phyloP scores from a whole-genome alignment of 2,329 filamentous ascomycete species.

The Hymenoscyphus fructigenus region DNA sequence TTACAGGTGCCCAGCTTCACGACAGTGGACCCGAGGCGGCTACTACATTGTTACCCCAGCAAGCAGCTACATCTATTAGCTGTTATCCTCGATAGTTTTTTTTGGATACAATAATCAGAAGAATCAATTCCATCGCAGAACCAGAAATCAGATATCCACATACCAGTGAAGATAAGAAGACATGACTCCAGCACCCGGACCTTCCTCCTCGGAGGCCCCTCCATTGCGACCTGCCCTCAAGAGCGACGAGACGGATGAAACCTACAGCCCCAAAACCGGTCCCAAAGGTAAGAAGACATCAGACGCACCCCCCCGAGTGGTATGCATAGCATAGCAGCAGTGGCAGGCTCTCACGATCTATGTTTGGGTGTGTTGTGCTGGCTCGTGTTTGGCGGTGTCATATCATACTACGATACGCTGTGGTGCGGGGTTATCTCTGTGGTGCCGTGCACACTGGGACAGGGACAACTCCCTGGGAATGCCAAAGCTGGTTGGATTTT shows the following conservation, averaged over 20 bases:
- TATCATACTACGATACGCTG: background rate
- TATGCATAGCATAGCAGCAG: background rate
- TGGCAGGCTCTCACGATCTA: background rate
- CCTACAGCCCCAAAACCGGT: constrained; percentile 27
- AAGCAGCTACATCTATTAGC: constrained; percentile 2
- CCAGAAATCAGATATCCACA: background rate
- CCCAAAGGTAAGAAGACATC: constrained; percentile 29
- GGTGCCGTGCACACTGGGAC: background rate
- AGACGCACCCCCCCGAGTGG: background rate
- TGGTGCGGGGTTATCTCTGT: background rate
- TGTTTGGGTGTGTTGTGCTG: background rate
- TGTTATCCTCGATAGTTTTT: background rate
- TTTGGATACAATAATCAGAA: background rate
- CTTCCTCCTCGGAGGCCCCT: constrained; percentile 5
- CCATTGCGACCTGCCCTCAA: constrained; percentile 31
- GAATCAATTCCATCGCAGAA: background rate
- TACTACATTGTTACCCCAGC: background rate
- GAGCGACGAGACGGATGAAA: constrained; percentile 21
- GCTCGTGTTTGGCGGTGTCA: background rate
- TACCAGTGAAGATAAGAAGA: background rate
- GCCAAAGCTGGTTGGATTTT: background rate
- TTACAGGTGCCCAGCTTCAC: background rate
- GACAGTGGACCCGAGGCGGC: background rate
- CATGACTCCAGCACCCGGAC: constrained; percentile 3
- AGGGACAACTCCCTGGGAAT: background rate